phyloP scores from a whole-genome alignment of 23 red algal species.

The Cyanidiococcus yangmingshanensis region DNA sequence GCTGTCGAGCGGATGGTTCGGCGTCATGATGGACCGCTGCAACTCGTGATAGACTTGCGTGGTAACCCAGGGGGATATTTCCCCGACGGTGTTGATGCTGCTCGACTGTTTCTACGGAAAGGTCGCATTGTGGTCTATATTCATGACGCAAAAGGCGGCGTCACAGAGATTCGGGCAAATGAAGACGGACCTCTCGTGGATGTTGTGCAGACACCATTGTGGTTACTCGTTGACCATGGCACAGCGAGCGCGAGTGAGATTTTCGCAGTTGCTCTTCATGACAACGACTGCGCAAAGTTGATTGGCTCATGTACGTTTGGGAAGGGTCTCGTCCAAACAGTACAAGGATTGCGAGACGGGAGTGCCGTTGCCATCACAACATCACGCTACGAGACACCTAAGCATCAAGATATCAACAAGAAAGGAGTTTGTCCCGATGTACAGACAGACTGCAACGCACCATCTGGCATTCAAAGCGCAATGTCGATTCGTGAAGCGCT shows the following conservation, averaged over 20 bases:
- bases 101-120: conserved; percentile 58
- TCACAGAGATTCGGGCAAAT: conserved; percentile 44
- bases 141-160: conserved; percentile 46
- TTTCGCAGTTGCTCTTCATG: conserved; percentile 76
- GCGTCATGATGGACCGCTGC: conserved; percentile 18
- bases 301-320: conserved; percentile 83
- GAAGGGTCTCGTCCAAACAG: conserved; percentile 94
- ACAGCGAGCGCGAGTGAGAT: conserved; percentile 95
- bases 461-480: background rate
- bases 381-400: conserved; percentile 77
- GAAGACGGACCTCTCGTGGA: conserved; percentile 18
- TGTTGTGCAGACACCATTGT: conserved; percentile 28
- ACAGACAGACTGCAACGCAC: background rate
- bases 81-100: conserved; percentile 78
- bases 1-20: conserved; percentile 27
- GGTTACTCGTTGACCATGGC: conserved; percentile 64
- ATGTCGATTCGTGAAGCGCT: background rate
- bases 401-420: conserved; percentile 83
- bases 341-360: conserved; percentile 64
- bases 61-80: conserved; percentile 95
- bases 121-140: conserved; percentile 65
- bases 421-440: conserved; percentile 54
- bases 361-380: conserved; percentile 84
- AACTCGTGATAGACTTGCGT: conserved; percentile 75
- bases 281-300: conserved; percentile 50